Conservation (phyloP, 2,329 filamentous ascomycete genomes). For the Tolypocladium capitatum region DNA sequence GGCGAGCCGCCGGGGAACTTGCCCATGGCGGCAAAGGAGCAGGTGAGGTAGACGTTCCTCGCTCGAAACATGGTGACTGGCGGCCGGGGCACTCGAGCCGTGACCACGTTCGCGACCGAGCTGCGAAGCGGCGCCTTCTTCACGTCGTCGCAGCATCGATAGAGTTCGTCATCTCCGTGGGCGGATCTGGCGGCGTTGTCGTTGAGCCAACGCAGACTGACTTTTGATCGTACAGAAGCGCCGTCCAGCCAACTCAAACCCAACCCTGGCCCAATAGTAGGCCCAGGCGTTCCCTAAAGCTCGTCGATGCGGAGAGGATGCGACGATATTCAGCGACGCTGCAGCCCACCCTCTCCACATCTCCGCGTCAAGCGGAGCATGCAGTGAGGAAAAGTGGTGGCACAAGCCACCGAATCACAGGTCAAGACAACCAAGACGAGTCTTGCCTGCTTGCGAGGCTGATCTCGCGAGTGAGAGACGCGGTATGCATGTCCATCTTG, state of each 20-base stretch:
- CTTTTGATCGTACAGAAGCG: background rate
- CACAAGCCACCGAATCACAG: conserved; percentile 4
- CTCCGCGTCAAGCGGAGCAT: conserved; percentile 29
- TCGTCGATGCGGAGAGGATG: background rate
- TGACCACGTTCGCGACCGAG: too few relatives aligned
- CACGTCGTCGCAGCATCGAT: background rate
- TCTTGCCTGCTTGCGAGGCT: background rate
- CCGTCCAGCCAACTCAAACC: background rate
- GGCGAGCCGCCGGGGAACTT: conserved; percentile 9
- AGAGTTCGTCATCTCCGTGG: background rate
- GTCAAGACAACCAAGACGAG: background rate
- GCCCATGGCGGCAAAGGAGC: conserved; percentile 49
- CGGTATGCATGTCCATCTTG: background rate
- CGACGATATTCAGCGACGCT: too few relatives aligned
- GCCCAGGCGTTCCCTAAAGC: background rate
- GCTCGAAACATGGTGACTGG: conserved; percentile 23
- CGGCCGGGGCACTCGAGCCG: background rate
- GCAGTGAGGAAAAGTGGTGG: conserved; percentile 38
- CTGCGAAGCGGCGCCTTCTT: background rate
- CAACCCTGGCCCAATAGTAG: background rate
- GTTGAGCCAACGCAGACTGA: background rate
- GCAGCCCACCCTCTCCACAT: conserved; percentile 39
- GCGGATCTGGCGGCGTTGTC: background rate
- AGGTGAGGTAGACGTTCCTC: conserved; percentile 46
- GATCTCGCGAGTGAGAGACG: background rate